Evolutionary conservation across 306 rosid species (phyloP).

Genomic region (Hippophae tibetana): DNA sequence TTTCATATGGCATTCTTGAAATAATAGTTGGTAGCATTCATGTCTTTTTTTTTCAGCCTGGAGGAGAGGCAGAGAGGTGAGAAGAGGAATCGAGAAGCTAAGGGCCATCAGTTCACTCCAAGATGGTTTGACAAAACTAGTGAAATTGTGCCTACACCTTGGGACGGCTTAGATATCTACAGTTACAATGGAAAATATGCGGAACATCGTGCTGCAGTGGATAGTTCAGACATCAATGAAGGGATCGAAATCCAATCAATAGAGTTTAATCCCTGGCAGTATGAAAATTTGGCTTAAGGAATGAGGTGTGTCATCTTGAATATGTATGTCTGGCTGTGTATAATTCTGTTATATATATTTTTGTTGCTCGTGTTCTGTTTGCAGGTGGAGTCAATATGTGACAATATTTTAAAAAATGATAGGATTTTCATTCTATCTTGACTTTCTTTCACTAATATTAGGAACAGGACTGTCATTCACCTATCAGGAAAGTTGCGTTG

Average conservation of each 20-base stretch:
- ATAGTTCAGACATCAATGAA: slow-evolving; percentile 32
- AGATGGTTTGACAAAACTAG: slow-evolving; percentile 80
- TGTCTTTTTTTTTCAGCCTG: slow-evolving; percentile 32
- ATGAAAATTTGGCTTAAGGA: slow-evolving; percentile 40
- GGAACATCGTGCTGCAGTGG: slow-evolving; percentile 44
- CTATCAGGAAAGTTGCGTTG: too few relatives aligned
- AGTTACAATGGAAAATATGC: slow-evolving; percentile 60
- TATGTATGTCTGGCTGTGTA: too few relatives aligned
- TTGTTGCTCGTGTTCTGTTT: too few relatives aligned
- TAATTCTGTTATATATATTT: too few relatives aligned
- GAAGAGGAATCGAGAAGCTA: slow-evolving; percentile 61
- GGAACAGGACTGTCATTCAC: too few relatives aligned
- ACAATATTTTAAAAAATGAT: too few relatives aligned
- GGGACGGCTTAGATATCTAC: slow-evolving; percentile 90
- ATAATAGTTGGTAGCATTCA: too few relatives aligned
- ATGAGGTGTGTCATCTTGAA: slow-evolving; percentile 14
- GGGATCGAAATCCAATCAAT: slow-evolving; percentile 36
- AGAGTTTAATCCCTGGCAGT: slow-evolving; percentile 88
- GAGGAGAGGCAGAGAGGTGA: slow-evolving; percentile 93
- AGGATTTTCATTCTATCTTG: too few relatives aligned
- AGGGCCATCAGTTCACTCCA: slow-evolving; percentile 44
- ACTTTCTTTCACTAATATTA: too few relatives aligned
- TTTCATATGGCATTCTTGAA: not conserved
- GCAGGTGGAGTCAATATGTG: too few relatives aligned
- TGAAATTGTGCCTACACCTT: slow-evolving; percentile 75